Conservation (phyloP, 345 rosid genomes). For the Limnanthes douglasii region DNA sequence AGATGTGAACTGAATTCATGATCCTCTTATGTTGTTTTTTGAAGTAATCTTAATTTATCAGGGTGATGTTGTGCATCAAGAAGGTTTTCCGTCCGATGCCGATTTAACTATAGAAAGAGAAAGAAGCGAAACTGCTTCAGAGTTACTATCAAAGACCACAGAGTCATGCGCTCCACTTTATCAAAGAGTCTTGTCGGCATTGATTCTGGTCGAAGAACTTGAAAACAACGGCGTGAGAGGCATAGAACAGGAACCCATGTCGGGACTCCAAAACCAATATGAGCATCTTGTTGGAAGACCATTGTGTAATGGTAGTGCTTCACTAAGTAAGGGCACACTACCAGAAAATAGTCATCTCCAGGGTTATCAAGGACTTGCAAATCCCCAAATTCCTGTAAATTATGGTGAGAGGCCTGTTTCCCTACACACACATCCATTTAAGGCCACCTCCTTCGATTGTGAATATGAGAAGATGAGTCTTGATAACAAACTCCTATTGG, state of each 20-base stretch:
- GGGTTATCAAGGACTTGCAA: constrained; percentile 10
- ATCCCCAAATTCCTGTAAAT: constrained; percentile 10
- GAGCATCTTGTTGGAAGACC: constrained; percentile 11
- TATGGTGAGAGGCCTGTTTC: constrained; percentile 6
- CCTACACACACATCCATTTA: constrained; percentile 4
- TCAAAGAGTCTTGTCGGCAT: constrained; percentile 42
- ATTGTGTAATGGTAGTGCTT: constrained; percentile 14
- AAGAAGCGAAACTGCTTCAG: constrained; percentile 7
- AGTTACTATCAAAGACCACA: constrained; percentile 3
- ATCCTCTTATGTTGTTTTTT: too few relatives aligned
- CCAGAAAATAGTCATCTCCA: constrained; percentile 8
- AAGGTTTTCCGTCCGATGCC: constrained; percentile 10
- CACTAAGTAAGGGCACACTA: constrained; percentile 2
- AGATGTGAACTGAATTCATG: too few relatives aligned
- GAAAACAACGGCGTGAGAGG: constrained; percentile 18
- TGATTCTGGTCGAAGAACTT: constrained; percentile 36
- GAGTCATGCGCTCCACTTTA: constrained; percentile 29
- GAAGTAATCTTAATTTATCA: constrained; percentile 4
- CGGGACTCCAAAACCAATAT: constrained; percentile 13
- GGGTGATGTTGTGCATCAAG: constrained; percentile 15
- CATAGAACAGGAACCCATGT: constrained; percentile 12
- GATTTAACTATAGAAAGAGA: constrained; percentile 13
- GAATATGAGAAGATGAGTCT: constrained; percentile 22
- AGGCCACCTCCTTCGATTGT: constrained; percentile 13
- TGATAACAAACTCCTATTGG: constrained; percentile 26